A percentile compares a stretch with the other conserved stretches of the same genome.
Conservation (phyloP, 441 rosid species). For the Jatropha multifida region DNA sequence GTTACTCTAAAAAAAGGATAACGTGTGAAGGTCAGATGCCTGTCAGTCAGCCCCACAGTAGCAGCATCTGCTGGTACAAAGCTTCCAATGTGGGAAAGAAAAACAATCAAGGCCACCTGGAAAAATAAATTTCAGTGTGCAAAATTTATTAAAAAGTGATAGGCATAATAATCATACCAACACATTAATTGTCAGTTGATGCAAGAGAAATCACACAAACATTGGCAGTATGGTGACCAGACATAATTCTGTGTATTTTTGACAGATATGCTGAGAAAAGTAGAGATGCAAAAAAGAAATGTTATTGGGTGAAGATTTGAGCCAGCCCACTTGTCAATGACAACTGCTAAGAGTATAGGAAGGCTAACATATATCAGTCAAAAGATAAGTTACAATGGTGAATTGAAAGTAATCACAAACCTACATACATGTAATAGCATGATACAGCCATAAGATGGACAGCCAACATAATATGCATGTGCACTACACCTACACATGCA, state of each 20-base stretch:
- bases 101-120: constrained; percentile 96
- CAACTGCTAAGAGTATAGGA: neutral
- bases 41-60: constrained; percentile 91
- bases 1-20: constrained; percentile 21
- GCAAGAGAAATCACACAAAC: neutral
- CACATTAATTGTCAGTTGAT: neutral
- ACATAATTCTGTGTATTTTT: neutral
- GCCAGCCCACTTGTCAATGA: neutral
- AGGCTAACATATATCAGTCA: neutral
- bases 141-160: constrained; percentile 13
- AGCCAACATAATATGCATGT: too few species aligned
- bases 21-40: constrained; percentile 41
- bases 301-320: neutral
- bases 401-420: neutral
- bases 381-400: neutral
- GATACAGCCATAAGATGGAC: neutral
- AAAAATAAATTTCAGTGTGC: constrained; percentile 20
- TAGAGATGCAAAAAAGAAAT: constrained; percentile 1
- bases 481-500: neutral
- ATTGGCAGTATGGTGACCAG: neutral
- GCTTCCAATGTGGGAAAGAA: constrained; percentile 97
- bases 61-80: constrained; percentile 99
- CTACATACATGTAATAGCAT: neutral
- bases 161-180: neutral
- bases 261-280: neutral